These are phyloP conservation scores for Vitis amurensis DNA, from an alignment of 164 flowering plant species.

Conservation along the genomic window DNA sequence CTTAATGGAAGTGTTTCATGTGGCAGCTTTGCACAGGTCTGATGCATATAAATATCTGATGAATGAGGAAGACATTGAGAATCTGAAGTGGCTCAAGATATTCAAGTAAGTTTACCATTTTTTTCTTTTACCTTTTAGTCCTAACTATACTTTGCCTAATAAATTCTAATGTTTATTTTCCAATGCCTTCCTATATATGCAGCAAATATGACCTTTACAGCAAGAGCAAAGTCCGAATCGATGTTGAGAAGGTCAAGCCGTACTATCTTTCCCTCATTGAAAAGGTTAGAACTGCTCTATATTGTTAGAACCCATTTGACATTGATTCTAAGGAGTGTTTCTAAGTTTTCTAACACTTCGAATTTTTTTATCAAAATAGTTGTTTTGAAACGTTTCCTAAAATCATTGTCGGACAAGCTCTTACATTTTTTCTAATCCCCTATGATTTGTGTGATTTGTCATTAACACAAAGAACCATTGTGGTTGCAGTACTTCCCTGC, in stretches of 20 bases:
- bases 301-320: too few relatives aligned
- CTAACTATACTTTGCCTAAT: too few relatives aligned
- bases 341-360: too few relatives aligned
- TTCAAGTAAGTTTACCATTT: constrained; percentile 44
- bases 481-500: constrained; percentile 43
- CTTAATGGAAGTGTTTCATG: neutral
- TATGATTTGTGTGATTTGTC: neutral
- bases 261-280: constrained; percentile 42
- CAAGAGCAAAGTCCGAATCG: constrained; percentile 48
- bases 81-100: constrained; percentile 64
- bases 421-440: neutral
- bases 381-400: too few relatives aligned
- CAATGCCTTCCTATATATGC: neutral
- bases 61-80: constrained; percentile 69
- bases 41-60: constrained; percentile 65
- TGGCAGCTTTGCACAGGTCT: constrained; percentile 45
- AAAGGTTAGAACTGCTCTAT: constrained; percentile 25
- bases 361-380: too few relatives aligned
- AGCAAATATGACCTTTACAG: constrained; percentile 56
- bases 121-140: too few relatives aligned
- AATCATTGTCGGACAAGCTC: neutral
- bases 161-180: too few relatives aligned
- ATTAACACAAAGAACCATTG: neutral
- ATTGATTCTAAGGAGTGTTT: too few relatives aligned
- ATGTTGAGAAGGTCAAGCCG: constrained; percentile 50